These are phyloP conservation scores for Chaetomium globosum DNA, from an alignment of 2,329 filamentous ascomycete genomes.

Conservation along the genomic window DNA sequence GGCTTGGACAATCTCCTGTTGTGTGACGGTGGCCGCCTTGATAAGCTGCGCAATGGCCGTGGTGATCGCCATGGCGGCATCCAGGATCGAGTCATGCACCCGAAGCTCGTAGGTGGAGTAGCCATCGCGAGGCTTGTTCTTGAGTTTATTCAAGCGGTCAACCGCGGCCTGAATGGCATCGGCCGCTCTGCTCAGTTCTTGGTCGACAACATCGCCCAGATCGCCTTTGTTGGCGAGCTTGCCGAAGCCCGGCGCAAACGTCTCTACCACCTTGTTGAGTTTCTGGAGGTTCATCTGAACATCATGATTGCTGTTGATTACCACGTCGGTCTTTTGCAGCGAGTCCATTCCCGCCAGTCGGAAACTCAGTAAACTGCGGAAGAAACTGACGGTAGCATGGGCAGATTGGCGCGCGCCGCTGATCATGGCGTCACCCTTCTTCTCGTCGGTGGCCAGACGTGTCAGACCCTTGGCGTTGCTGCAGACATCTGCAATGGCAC, in stretches of 20 bases:
- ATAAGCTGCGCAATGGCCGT: constrained; percentile 92
- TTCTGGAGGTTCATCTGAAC: constrained; percentile 92
- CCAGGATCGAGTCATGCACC: constrained; percentile 92
- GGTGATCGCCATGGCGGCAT: constrained; percentile 89
- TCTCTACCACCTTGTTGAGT: constrained; percentile 89
- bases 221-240: constrained; percentile 82
- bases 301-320: constrained; percentile 96
- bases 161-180: constrained; percentile 93
- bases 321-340: constrained; percentile 91
- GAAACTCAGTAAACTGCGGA: constrained; percentile 92
- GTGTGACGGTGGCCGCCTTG: constrained; percentile 88
- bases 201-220: constrained; percentile 88
- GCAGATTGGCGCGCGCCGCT: constrained; percentile 82
- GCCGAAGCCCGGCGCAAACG: constrained; percentile 83
- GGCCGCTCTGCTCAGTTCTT: constrained; percentile 88
- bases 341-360: constrained; percentile 87
- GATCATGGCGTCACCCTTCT: constrained; percentile 84
- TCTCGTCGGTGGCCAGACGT: constrained; percentile 91
- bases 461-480: constrained; percentile 96
- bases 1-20: constrained; percentile 94
- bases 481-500: constrained; percentile 88
- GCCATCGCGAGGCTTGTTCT: constrained; percentile 93
- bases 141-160: constrained; percentile 84
- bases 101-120: constrained; percentile 96
- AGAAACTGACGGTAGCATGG: constrained; percentile 86